Base-by-base conservation (phyloP, 768 basidiomycete species). In the Trametes sanguinea region DNA sequence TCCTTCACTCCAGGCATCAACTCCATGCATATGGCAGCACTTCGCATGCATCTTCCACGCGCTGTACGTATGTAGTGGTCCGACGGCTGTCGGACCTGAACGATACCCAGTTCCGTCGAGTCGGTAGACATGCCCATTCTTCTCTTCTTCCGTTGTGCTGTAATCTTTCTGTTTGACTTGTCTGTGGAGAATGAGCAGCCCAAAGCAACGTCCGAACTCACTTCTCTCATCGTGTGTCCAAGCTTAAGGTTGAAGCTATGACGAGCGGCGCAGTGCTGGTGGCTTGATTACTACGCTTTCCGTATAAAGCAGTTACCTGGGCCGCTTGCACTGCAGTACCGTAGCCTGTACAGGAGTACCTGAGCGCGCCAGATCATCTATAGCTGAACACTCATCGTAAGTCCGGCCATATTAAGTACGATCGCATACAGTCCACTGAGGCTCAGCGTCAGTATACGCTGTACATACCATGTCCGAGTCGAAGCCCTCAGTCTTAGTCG, bases 401-500 rank as follows among this genome's bases (percentile, higher is more conserved):
- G 22, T 22, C 22, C 22, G 22, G 22, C 22, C 22, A 22, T 22
- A 22, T 22, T 1, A 22, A 22, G 22, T 22, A 22, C 22, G 22
- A 22, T 22, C 22, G 22, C 22, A 22, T 22, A 22, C 22, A 22
- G 22, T 22, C 22, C 22, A 22, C 22, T 22, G 22, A 22, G 22
- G 22, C 22, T 22, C 22, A 22, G 22, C 22, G 1, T 22, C 22
- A 22, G 22, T 22, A 22, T 22, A 39, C 8, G 13, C 39, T 13
- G 39, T 39, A 13, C 13, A 39, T 10, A 50, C 37, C 16, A 63
- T 63, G 22, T 22, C 22, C 22, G 22, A 22, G 57, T 59, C 62
- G 17, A 55, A 50, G 22, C 70, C 70, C 3, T 77, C 84, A 55
- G 89, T 88, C 33, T 83, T 94, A 51, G 74, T 92, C 62, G 90